A percentile compares a stretch with the other conserved stretches of the same genome.
These are phyloP conservation scores for Dissophora ornata DNA, from an alignment of 192 early-diverging fungal species.

Conservation along the genomic window DNA sequence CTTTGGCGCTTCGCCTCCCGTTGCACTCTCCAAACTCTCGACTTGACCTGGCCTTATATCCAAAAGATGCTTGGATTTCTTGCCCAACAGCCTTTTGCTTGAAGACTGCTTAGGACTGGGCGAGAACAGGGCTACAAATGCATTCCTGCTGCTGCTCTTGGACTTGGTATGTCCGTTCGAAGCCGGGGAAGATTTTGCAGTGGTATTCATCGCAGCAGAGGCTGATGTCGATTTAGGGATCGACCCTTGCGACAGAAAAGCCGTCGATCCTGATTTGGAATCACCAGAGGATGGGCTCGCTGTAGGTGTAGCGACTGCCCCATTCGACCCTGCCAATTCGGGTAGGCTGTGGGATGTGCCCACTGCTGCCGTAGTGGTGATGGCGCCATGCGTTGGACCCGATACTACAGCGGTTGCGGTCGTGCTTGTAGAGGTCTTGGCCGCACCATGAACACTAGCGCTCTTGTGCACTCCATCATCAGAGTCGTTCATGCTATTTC, in stretches of 20 bases:
- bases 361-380: background rate
- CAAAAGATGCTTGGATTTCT: constrained; percentile 6
- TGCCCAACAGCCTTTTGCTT: constrained; percentile 17
- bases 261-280: background rate
- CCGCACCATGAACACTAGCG: constrained; percentile 8
- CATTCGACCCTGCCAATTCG: background rate
- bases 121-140: constrained; percentile 29
- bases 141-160: constrained; percentile 36
- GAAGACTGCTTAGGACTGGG: constrained; percentile 22
- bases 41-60: background rate
- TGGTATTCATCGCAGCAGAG: background rate
- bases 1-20: constrained; percentile 5
- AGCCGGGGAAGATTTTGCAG: background rate
- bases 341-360: constrained; percentile 3
- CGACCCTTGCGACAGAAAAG: background rate
- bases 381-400: background rate
- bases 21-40: background rate
- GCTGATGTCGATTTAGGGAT: constrained; percentile 21
- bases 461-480: constrained; percentile 15
- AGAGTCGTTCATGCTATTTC: constrained; percentile 39
- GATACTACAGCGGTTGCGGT: background rate
- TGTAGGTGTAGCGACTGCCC: background rate
- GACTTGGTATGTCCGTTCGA: constrained; percentile 34
- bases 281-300: background rate
- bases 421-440: background rate